Evolutionary conservation across 1,284 basidiomycete species (phyloP).

Genomic region (Malassezia furfur): DNA sequence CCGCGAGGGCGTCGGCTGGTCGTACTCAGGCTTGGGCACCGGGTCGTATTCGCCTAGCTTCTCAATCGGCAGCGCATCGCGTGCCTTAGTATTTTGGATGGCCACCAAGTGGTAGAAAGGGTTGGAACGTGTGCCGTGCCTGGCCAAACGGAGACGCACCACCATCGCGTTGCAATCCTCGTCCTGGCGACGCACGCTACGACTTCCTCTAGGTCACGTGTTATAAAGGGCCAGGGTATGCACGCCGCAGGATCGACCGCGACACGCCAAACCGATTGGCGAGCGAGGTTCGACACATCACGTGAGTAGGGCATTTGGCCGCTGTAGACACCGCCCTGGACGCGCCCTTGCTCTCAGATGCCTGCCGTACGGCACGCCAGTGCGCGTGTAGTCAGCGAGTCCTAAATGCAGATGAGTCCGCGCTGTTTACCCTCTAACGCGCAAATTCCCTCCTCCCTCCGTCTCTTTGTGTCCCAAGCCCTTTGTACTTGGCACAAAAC

Average conservation of each 20-base stretch:
- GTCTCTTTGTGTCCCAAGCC: neutral
- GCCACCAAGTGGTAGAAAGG: constrained; percentile 82
- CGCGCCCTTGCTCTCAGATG: neutral
- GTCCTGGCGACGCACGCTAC: neutral
- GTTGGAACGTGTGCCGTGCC: constrained; percentile 70
- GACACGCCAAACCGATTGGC: no score
- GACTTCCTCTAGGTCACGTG: no score
- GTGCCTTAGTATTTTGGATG: constrained; percentile 62
- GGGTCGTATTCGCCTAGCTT: constrained; percentile 80
- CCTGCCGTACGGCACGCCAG: neutral
- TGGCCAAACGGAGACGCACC: constrained; percentile 71
- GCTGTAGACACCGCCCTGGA: neutral
- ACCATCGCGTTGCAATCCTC: constrained; percentile 55
- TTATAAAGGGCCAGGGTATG: no score
- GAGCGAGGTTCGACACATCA: neutral
- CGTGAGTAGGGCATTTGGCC: neutral
- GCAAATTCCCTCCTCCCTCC: neutral
- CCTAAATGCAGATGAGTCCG: no score
- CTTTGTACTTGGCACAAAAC: neutral
- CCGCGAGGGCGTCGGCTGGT: neutral
- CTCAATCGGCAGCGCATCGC: constrained; percentile 83
- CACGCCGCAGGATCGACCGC: no score
- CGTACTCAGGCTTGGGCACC: constrained; percentile 43
- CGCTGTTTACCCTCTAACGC: no score
- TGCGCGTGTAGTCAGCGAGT: no score